These are phyloP conservation scores for Boletus patriciae DNA, from an alignment of 768 basidiomycete genomes.

Conservation along the genomic window DNA sequence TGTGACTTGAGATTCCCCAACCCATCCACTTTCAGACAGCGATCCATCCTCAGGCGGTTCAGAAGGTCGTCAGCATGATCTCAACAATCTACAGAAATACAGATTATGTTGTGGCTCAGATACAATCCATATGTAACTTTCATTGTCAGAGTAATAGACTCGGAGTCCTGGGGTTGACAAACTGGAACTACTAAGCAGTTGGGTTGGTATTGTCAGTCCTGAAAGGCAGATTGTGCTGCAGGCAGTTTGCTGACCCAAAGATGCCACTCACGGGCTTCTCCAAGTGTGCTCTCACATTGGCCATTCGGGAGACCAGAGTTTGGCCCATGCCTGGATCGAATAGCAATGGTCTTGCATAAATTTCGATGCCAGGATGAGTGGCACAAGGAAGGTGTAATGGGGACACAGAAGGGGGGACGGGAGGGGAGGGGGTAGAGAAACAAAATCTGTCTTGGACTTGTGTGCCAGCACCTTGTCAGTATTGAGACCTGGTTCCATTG, in stretches of 20 bases:
- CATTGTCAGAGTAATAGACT: too few relatives aligned
- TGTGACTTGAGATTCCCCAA: too few relatives aligned
- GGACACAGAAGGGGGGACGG: constrained; percentile 85
- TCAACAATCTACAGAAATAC: too few relatives aligned
- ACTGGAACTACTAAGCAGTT: too few relatives aligned
- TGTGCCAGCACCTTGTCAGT: constrained; percentile 6
- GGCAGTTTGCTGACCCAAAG: constrained; percentile 82
- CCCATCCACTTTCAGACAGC: too few relatives aligned
- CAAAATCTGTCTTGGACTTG: constrained; percentile 14
- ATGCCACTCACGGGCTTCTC: constrained; percentile 86
- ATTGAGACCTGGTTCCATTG: constrained; percentile 14
- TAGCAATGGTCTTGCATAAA: constrained; percentile 93
- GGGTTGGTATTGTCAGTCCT: too few relatives aligned
- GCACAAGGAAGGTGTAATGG: constrained; percentile 82
- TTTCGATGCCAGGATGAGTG: constrained; percentile 86
- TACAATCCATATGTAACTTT: too few relatives aligned
- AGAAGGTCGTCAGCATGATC: too few relatives aligned
- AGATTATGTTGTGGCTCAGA: too few relatives aligned
- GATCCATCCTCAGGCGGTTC: too few relatives aligned
- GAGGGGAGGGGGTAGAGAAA: constrained; percentile 40
- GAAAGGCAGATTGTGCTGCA: constrained; percentile 28
- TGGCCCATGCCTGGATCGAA: constrained; percentile 91
- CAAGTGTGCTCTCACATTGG: constrained; percentile 81
- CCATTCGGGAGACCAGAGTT: constrained; percentile 84
- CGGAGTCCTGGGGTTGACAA: too few relatives aligned